Percentiles rank a stretch among this genome's conserved stretches.
Conservation (phyloP, 2,329 filamentous ascomycete species). For the Microdochium nivale region DNA sequence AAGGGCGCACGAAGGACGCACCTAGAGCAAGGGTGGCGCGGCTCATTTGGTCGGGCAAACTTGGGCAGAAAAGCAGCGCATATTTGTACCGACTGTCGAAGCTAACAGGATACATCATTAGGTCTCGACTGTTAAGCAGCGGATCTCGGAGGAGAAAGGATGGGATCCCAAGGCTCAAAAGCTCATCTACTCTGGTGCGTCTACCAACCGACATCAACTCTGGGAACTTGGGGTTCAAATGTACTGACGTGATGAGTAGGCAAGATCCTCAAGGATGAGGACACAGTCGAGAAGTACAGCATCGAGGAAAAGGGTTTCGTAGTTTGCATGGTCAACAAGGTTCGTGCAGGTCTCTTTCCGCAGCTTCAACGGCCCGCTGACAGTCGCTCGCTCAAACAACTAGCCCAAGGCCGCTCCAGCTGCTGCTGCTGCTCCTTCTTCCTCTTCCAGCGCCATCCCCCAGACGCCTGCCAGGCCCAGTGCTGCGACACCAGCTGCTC, state of each 20-base stretch:
- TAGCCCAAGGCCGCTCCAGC: constrained; percentile 63
- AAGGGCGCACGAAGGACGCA: too few species aligned
- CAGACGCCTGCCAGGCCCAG: constrained; percentile 52
- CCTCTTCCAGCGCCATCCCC: constrained; percentile 51
- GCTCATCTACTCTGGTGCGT: constrained; percentile 92
- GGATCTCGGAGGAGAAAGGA: constrained; percentile 85
- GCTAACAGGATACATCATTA: constrained; percentile 27
- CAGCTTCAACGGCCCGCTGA: constrained; percentile 4
- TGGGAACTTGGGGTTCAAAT: background rate
- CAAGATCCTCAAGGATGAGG: constrained; percentile 97
- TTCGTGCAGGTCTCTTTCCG: constrained; percentile 28
- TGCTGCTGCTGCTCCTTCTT: constrained; percentile 40
- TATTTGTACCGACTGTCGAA: background rate
- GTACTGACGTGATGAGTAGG: constrained; percentile 44
- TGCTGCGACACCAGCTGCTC: constrained; percentile 40
- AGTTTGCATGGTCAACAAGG: constrained; percentile 97
- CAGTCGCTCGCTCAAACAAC: constrained; percentile 6
- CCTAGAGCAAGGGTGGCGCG: too few species aligned
- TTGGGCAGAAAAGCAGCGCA: background rate
- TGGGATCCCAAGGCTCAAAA: constrained; percentile 89
- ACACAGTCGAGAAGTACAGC: constrained; percentile 92
- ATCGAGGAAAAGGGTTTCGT: constrained; percentile 99
- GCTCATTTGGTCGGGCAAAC: too few species aligned
- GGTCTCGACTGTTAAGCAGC: constrained; percentile 87
- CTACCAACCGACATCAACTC: background rate